These are phyloP conservation scores for Elongisporangium prolatum DNA, from an alignment of 352 stramenopile genomes.

Conservation along the genomic window DNA sequence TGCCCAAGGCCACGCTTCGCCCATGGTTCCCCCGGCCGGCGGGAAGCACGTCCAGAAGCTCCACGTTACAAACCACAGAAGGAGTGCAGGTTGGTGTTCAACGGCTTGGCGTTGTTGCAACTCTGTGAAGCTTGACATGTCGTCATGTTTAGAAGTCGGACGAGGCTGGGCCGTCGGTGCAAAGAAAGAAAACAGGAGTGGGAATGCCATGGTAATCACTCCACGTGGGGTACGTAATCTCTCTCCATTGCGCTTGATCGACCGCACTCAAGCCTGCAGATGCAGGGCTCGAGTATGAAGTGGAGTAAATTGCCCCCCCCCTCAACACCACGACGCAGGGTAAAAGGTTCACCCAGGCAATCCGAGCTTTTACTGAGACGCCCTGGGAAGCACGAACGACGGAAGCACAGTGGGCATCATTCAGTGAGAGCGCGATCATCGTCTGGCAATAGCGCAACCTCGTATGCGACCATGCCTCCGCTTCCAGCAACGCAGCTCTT, in stretches of 20 bases:
- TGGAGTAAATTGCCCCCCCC: not conserved
- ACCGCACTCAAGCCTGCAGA: not conserved
- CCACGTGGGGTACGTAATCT: not conserved
- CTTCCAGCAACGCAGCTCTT: conserved; percentile 56
- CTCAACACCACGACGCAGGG: not conserved
- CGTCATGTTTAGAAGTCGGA: not conserved
- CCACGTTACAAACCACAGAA: not conserved
- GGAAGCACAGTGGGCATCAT: not conserved
- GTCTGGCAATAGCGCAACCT: conserved; percentile 1
- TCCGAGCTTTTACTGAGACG: not conserved
- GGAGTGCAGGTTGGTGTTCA: not conserved
- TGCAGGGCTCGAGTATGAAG: not conserved
- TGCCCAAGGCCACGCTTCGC: not conserved
- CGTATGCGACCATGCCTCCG: conserved; percentile 16
- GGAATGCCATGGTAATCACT: not conserved
- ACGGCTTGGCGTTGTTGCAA: not conserved
- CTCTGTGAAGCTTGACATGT: not conserved
- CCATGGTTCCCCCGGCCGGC: not conserved
- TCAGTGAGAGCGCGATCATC: not conserved
- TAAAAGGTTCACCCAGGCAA: not conserved
- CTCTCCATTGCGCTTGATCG: not conserved
- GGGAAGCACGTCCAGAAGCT: not conserved
- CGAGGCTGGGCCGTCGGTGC: not conserved
- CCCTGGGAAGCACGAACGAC: not conserved
- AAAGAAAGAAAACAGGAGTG: not conserved